These are phyloP conservation scores for Boeremia lycopersici DNA, from an alignment of 2,329 filamentous ascomycete species.

Conservation along the genomic window DNA sequence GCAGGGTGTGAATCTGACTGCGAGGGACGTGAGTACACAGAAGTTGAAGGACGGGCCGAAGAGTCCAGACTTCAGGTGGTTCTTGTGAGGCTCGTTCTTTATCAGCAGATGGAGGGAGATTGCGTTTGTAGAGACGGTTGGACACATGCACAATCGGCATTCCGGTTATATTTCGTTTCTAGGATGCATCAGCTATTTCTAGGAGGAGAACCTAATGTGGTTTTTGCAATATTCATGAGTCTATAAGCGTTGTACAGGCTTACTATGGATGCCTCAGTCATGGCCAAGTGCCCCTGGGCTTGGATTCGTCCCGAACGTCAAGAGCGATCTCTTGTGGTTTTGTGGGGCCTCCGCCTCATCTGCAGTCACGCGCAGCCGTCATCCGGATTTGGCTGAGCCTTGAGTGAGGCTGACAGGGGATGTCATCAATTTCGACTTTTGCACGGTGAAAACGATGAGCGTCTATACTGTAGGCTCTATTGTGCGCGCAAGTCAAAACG, in stretches of 20 bases:
- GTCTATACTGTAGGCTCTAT: background rate
- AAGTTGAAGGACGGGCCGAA: slow-evolving; percentile 52
- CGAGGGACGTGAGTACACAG: slow-evolving; percentile 56
- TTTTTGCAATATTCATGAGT: too few relatives aligned
- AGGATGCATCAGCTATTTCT: too few relatives aligned
- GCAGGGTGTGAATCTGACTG: slow-evolving; percentile 62
- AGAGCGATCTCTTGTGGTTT: background rate
- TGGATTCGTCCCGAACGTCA: too few relatives aligned
- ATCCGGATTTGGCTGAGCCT: background rate
- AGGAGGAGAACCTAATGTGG: too few relatives aligned
- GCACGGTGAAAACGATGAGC: background rate
- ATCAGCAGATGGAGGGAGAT: background rate
- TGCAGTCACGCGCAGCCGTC: slow-evolving; percentile 6
- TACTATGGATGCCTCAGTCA: too few relatives aligned
- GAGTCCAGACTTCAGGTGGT: slow-evolving; percentile 54
- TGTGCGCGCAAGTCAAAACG: background rate
- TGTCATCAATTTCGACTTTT: background rate
- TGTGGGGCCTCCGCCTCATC: slow-evolving; percentile 2
- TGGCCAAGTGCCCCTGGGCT: too few relatives aligned
- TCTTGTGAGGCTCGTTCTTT: slow-evolving; percentile 27
- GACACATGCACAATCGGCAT: too few relatives aligned
- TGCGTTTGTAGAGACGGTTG: background rate
- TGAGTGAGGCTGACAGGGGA: background rate
- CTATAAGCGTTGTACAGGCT: too few relatives aligned
- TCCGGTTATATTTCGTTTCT: too few relatives aligned